Conservation (phyloP, 1,284 basidiomycete genomes). For the Ganoderma lingzhi region DNA sequence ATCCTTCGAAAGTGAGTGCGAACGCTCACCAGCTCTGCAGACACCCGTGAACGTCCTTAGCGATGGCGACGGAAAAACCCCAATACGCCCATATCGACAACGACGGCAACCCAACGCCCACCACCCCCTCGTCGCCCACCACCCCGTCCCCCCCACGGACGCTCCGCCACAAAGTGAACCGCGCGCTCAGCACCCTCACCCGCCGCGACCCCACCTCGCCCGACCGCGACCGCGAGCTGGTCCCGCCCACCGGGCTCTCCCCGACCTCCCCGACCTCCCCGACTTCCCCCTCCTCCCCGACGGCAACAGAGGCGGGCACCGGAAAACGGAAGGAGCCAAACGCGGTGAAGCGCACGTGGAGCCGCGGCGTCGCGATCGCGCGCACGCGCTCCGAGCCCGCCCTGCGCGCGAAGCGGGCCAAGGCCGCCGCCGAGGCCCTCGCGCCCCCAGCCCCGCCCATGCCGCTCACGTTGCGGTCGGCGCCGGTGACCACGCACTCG, state of each 20-base stretch:
- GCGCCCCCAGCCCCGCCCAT: not conserved
- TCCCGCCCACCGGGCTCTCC: not conserved
- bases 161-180: constrained; percentile 26
- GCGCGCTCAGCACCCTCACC: constrained; percentile 16
- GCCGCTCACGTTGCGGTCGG: not conserved
- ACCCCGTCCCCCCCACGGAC: constrained; percentile 15
- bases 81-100: constrained; percentile 10
- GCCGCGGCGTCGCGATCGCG: not conserved
- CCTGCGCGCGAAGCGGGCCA: constrained; percentile 5
- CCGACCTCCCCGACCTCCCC: too few species aligned
- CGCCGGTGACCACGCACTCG: not conserved
- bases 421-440: not conserved
- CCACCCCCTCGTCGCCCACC: too few species aligned
- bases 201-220: not conserved
- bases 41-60: not conserved
- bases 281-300: not conserved
- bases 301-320: not conserved
- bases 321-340: not conserved
- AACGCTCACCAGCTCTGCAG: not conserved
- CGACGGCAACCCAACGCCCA: constrained; percentile 2
- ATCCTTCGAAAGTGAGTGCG: not conserved
- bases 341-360: constrained; percentile 9
- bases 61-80: constrained; percentile 9
- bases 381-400: constrained; percentile 6
- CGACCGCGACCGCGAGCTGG: not conserved